Evolutionary conservation across 2,329 filamentous ascomycete genomes (phyloP), one percentile per base, ranked within the genome.

Genomic region (Stagonosporopsis chrysanthemi): DNA sequence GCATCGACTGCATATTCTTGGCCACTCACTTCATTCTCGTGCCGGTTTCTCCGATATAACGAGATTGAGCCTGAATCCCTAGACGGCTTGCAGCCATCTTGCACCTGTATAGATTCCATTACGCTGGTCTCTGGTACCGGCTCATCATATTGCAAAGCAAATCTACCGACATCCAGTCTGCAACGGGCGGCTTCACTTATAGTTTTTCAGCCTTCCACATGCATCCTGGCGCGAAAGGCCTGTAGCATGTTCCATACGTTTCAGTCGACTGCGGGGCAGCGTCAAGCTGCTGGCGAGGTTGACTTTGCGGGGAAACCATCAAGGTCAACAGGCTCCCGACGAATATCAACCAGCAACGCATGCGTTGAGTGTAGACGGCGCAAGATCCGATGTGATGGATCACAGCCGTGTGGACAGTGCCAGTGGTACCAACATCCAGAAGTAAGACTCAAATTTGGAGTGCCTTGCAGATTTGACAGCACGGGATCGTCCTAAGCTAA

Each of bases 301-400:
- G 72, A 75, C 42, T 69, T 67, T 29, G 55, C 68, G 12, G 68
- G 70, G 41, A 80, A 78, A 63, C 71, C 70, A 52, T 65, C 68
- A 51, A 74, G 72, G 7, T 66, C 72, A 15, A 65, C 72, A 22
- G 76, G 73, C 38, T 78, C 78, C 22, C 69, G 78, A 33, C 74
- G 80, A 5, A 81, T 81, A 42, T 81, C 79, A 4, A 82, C 80
- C 4, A 80, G 74, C 66, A 81, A 89, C 69, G 89, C 89, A 35
- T 92, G 89, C 73, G 87, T 89, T 44, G 89, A 90, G 67, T 92
- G 90, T 78, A 88, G 92, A 71, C 84, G 90, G 65, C 85, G 90
- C 60, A 95, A 94, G 77, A 94, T 94, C 52, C 88, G 91, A 62
- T 95, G 91, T 71, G 90, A 93, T 78, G 91, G 91, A 52, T 85